A percentile compares a stretch with the other conserved stretches of the same genome.
These are phyloP conservation scores for Fusarium sororula DNA, from an alignment of 2,329 filamentous ascomycete species.

Conservation along the genomic window DNA sequence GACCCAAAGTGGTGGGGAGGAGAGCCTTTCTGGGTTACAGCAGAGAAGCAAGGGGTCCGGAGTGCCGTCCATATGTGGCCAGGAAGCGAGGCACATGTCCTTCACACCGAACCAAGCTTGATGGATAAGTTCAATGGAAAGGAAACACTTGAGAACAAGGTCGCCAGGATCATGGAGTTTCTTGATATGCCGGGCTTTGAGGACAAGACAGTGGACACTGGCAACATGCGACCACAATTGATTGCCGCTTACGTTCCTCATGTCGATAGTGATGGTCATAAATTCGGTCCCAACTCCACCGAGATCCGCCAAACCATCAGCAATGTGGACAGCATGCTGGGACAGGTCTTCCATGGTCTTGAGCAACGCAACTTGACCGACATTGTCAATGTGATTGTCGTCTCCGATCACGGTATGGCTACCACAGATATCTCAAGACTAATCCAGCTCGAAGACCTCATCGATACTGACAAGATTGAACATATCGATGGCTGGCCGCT, in stretches of 20 bases:
- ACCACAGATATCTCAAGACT: constrained; percentile 84
- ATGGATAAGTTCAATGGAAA: constrained; percentile 86
- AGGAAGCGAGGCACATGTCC: constrained; percentile 88
- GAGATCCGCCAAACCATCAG: constrained; percentile 83
- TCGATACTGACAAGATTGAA: constrained; percentile 80
- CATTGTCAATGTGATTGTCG: constrained; percentile 94
- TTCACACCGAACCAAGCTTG: constrained; percentile 77
- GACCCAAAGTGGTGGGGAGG: constrained; percentile 94
- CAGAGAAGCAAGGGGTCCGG: constrained; percentile 80
- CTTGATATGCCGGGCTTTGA: constrained; percentile 83
- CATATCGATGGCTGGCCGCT: constrained; percentile 95
- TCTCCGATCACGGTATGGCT: constrained; percentile 98
- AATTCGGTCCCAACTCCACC: constrained; percentile 92
- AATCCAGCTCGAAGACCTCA: constrained; percentile 88
- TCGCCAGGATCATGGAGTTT: constrained; percentile 80
- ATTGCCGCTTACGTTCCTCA: constrained; percentile 96
- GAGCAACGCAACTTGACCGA: constrained; percentile 83
- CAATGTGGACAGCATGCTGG: constrained; percentile 85
- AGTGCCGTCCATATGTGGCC: constrained; percentile 99
- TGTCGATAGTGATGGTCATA: constrained; percentile 87
- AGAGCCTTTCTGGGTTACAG: constrained; percentile 93
- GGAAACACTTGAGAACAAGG: constrained; percentile 79
- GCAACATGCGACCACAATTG: constrained; percentile 79
- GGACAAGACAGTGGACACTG: constrained; percentile 57
- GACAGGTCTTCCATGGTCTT: constrained; percentile 77